Conservation (phyloP, 345 rosid genomes). For the Hibiscus mutabilis region DNA sequence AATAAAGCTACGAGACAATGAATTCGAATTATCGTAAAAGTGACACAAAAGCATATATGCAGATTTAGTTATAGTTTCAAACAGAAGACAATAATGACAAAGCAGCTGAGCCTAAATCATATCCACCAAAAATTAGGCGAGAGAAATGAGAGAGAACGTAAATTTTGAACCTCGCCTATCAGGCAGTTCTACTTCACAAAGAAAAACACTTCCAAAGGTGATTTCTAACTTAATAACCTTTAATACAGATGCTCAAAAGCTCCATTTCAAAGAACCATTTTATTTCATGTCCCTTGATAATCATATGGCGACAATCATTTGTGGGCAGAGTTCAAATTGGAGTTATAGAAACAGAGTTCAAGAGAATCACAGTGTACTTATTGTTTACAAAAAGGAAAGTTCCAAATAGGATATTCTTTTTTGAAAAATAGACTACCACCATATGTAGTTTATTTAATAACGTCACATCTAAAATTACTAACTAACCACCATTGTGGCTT, state of each 20-base stretch:
- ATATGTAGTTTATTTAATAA: too few species aligned
- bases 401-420: too few species aligned
- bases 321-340: too few species aligned
- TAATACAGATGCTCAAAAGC: background rate
- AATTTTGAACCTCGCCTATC: slow-evolving; percentile 48
- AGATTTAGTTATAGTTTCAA: background rate
- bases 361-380: too few species aligned
- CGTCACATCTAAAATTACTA: too few species aligned
- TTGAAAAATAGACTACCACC: too few species aligned
- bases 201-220: background rate
- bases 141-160: background rate
- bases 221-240: too few species aligned
- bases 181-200: slow-evolving; percentile 28
- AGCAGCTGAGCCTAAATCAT: background rate
- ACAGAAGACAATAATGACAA: background rate
- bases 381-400: too few species aligned
- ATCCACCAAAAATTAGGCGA: background rate
- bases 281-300: background rate
- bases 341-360: too few species aligned
- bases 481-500: too few species aligned
- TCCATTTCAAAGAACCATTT: background rate
- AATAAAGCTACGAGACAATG: background rate
- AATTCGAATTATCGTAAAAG: background rate
- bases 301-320: too few species aligned
- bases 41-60: slow-evolving; percentile 1